Conservation (phyloP, 2,329 filamentous ascomycete genomes). For the Rhinocladiella similis region DNA sequence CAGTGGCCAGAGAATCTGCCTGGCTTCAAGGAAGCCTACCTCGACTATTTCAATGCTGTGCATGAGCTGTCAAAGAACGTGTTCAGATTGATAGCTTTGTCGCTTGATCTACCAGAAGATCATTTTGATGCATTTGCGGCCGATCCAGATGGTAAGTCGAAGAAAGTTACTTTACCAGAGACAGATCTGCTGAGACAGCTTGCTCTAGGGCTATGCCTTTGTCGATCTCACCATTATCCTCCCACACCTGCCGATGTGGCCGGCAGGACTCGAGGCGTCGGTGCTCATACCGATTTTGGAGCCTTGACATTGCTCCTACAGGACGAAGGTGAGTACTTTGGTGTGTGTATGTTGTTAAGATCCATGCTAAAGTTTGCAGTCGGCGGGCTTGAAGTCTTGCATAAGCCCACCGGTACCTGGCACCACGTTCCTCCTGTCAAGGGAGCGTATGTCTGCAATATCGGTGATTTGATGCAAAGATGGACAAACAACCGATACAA, state of each 20-base stretch:
- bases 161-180: too few species aligned
- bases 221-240: slow-evolving; percentile 38
- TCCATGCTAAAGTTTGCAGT: slow-evolving; percentile 29
- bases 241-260: slow-evolving; percentile 47
- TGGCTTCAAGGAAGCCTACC: slow-evolving; percentile 47
- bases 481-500: slow-evolving; percentile 53
- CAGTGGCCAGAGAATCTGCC: slow-evolving; percentile 18
- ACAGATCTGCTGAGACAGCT: background rate
- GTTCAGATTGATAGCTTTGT: slow-evolving; percentile 54
- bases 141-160: slow-evolving; percentile 43
- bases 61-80: slow-evolving; percentile 53
- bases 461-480: slow-evolving; percentile 53
- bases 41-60: slow-evolving; percentile 49
- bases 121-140: slow-evolving; percentile 56
- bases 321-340: slow-evolving; percentile 33
- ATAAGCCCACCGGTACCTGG: slow-evolving; percentile 2
- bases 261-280: slow-evolving; percentile 35
- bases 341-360: background rate
- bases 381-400: slow-evolving; percentile 46
- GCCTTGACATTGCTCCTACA: slow-evolving; percentile 50
- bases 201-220: background rate
- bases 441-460: slow-evolving; percentile 53
- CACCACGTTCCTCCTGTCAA: slow-evolving; percentile 35
- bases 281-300: slow-evolving; percentile 43
- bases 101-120: slow-evolving; percentile 53